Evolutionary conservation across 768 basidiomycete genomes (phyloP), one percentile per base, ranked within the genome.

Genomic region (Agaricus blazei): DNA sequence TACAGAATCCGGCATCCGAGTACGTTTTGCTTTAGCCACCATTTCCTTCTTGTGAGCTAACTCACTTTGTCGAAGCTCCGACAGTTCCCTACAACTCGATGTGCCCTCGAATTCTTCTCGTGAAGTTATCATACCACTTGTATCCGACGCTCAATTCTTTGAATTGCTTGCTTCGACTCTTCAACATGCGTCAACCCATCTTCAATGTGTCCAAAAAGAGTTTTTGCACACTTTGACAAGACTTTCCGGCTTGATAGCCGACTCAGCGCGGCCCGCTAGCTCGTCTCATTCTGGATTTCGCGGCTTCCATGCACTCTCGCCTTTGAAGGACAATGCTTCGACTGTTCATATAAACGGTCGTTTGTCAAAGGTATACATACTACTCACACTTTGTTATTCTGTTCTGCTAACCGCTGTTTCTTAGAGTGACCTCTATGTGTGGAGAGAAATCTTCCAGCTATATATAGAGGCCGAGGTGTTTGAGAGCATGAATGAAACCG

Each of bases 391-490:
- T 7, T 15, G 23, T 43, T 15, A 15, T 14, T 26, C 15, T 37
- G 37, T 37, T 41, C 19, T 41, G 40, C 40, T 41, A 4, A 41
- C 6, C n/a, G 31, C 51, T 9, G 54, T 19, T 7, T 48, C 24
- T 26, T 42, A 80, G 77, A 77, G 72, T 9, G 94, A 98, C 61
- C 69, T 98, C 7, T 93, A 90, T 65, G 78, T 83, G 5, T 97
- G 95, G 95, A 75, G 95, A 24, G 85, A 92, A 69, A 86, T 97
- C 28, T 96, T 98, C 64, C 84, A 85, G 56, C 70, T 95, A 2
- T 97, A 96, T 68, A 76, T 88, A 47, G 93, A 96, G 61, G 75
- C 83, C 0, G 88, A 94, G 62, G 81, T 97, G 1, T 97, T 96
- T 62, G 93, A 95, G 66, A 81, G 80, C 36, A 67, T 82, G 9